A percentile compares a stretch with the other conserved stretches of the same genome.
These are phyloP conservation scores for Acanthamoeba quina DNA, from an alignment of 208 protist genomes.

Conservation along the genomic window DNA sequence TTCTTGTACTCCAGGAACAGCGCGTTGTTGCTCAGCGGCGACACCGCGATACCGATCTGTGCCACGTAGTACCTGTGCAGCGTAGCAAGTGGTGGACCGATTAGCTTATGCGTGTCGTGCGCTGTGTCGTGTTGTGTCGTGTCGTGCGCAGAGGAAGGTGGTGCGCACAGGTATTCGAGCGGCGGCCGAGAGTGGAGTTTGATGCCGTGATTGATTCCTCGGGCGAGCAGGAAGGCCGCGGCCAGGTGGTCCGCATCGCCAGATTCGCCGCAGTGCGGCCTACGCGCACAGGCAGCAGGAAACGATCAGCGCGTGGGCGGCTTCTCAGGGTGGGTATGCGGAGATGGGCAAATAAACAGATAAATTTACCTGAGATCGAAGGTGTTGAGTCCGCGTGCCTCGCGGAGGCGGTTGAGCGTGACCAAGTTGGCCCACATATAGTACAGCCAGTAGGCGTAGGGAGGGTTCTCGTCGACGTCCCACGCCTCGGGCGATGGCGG, in stretches of 20 bases:
- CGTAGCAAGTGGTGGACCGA: too few species aligned
- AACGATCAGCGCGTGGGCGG: background rate
- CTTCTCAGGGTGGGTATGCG: too few species aligned
- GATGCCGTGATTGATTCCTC: constrained; percentile 98
- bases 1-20: constrained; percentile 98
- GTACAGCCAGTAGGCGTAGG: constrained; percentile 98
- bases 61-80: constrained; percentile 94
- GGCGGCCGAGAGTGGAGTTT: constrained; percentile 95
- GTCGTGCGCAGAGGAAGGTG: background rate
- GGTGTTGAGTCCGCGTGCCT: constrained; percentile 80
- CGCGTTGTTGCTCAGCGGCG: constrained; percentile 99
- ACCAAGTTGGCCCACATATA: constrained; percentile 99
- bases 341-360: background rate
- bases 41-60: constrained; percentile 98
- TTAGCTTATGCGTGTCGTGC: too few species aligned
- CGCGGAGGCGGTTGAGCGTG: constrained; percentile 97
- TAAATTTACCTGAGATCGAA: constrained; percentile 33
- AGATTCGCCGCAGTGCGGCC: constrained; percentile 98
- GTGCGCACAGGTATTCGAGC: constrained; percentile 97
- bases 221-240: constrained; percentile 94
- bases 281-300: constrained; percentile 95
- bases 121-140: background rate
- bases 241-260: constrained; percentile 95
- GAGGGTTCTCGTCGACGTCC: constrained; percentile 97
- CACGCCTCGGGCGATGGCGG: constrained; percentile 93